Percentiles rank a stretch among this genome's conserved stretches.
These are phyloP conservation scores for Mycosphaerella sp. DNA, from an alignment of 2,329 filamentous ascomycete genomes.

Conservation along the genomic window DNA sequence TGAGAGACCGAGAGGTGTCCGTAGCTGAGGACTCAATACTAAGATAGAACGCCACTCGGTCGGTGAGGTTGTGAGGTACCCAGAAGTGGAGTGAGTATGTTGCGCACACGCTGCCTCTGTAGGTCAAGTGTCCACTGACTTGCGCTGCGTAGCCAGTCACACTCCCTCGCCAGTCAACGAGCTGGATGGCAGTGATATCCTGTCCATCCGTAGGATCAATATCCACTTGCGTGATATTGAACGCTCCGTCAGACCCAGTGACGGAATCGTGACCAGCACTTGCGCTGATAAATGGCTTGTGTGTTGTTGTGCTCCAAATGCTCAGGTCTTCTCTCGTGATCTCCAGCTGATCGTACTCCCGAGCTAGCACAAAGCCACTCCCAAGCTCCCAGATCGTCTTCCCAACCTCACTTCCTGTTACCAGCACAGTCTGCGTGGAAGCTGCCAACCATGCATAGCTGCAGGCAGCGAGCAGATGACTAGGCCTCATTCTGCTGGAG, in stretches of 20 bases:
- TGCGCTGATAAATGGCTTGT: slow-evolving; percentile 25
- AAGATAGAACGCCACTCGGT: slow-evolving; percentile 24
- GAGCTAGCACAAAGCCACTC: slow-evolving; percentile 13
- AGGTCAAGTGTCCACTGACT: slow-evolving; percentile 22
- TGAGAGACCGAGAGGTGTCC: slow-evolving; percentile 10
- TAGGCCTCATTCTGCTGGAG: slow-evolving; percentile 3
- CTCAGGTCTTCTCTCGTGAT: slow-evolving; percentile 15
- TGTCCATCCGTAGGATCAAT: slow-evolving; percentile 23
- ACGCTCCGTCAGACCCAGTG: slow-evolving; percentile 23
- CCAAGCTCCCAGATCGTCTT: slow-evolving; percentile 12
- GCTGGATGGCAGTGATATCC: slow-evolving; percentile 19
- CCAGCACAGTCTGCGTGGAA: slow-evolving; percentile 14
- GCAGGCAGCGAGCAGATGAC: slow-evolving; percentile 3
- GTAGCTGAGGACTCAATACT: slow-evolving; percentile 11
- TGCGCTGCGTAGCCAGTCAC: slow-evolving; percentile 19
- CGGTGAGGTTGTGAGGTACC: slow-evolving; percentile 19
- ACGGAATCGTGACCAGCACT: slow-evolving; percentile 25
- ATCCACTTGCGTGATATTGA: slow-evolving; percentile 27
- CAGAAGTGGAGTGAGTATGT: slow-evolving; percentile 24
- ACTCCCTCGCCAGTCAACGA: slow-evolving; percentile 16
- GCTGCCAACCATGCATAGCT: slow-evolving; percentile 15
- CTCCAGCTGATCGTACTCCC: slow-evolving; percentile 12
- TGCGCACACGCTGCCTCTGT: slow-evolving; percentile 17
- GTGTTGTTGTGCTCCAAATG: slow-evolving; percentile 22
- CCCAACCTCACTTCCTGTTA: not conserved